phyloP scores from a whole-genome alignment of 768 basidiomycete species.

The Austroboletus eburneus region DNA sequence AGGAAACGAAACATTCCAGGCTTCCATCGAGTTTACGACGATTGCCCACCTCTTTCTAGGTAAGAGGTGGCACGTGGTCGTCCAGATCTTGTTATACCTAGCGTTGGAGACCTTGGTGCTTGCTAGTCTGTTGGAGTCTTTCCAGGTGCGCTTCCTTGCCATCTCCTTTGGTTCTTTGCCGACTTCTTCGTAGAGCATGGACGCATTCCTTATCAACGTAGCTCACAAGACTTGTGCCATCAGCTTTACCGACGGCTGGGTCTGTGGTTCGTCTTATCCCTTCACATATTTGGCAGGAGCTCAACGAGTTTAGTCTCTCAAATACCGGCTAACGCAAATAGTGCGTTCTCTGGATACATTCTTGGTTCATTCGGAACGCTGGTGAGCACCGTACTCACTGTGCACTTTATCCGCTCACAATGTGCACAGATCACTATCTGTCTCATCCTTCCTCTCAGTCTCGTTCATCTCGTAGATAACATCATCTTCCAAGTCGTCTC shows the following conservation, averaged over 20 bases:
- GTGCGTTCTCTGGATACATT: slow-evolving; percentile 21
- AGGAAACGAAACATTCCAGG: slow-evolving; percentile 21
- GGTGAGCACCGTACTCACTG: slow-evolving; percentile 1
- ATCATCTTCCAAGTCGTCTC: slow-evolving; percentile 23
- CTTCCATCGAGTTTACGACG: slow-evolving; percentile 25
- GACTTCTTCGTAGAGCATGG: slow-evolving; percentile 16
- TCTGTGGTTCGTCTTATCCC: slow-evolving; percentile 16
- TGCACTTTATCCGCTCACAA: background rate
- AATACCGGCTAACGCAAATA: slow-evolving; percentile 2
- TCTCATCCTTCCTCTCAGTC: slow-evolving; percentile 21
- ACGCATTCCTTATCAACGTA: slow-evolving; percentile 19
- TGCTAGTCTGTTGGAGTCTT: slow-evolving; percentile 22
- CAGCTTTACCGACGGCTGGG: slow-evolving; percentile 20
- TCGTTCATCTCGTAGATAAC: slow-evolving; percentile 22
- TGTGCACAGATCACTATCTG: slow-evolving; percentile 14
- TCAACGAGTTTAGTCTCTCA: slow-evolving; percentile 11
- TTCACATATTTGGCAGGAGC: background rate
- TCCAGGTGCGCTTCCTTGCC: slow-evolving; percentile 15
- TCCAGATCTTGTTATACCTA: slow-evolving; percentile 18
- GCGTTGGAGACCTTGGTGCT: slow-evolving; percentile 22
- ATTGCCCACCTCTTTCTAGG: slow-evolving; percentile 25
- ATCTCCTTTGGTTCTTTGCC: background rate
- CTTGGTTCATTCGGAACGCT: slow-evolving; percentile 23
- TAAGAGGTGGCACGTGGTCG: slow-evolving; percentile 20
- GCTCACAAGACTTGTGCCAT: slow-evolving; percentile 25